Conservation (phyloP, 1,284 basidiomycete species). For the Papiliotrema nemorosa region DNA sequence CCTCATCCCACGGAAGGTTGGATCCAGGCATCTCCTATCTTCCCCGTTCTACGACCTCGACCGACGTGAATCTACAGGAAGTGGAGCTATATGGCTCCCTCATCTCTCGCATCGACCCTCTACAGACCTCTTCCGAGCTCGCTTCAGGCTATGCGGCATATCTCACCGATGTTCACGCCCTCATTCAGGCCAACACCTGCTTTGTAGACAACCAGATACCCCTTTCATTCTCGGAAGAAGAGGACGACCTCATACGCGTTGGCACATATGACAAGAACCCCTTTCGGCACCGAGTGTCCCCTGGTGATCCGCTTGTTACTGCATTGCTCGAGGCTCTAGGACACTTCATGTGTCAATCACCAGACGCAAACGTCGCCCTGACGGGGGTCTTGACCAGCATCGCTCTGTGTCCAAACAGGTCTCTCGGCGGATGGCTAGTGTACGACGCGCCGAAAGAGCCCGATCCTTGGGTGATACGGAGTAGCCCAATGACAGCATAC, state of each 20-base stretch:
- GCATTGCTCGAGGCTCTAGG: conserved; percentile 66
- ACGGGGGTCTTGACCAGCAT: conserved; percentile 76
- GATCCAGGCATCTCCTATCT: conserved; percentile 53
- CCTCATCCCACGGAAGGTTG: conserved; percentile 15
- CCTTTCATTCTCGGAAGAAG: conserved; percentile 18
- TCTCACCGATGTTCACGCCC: conserved; percentile 32
- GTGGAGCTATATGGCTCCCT: conserved; percentile 71
- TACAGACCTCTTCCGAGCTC: conserved; percentile 61
- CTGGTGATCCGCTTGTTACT: conserved; percentile 72
- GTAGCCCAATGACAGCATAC: conserved; percentile 12
- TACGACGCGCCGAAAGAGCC: conserved; percentile 16
- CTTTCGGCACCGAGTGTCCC: conserved; percentile 62
- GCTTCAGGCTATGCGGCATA: conserved; percentile 71
- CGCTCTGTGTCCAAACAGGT: conserved; percentile 76
- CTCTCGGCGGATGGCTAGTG: conserved; percentile 76
- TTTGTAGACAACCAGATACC: conserved; percentile 20
- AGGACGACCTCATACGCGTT: conserved; percentile 16
- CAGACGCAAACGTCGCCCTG: conserved; percentile 82
- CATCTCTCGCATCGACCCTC: conserved; percentile 71
- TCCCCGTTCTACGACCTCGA: conserved; percentile 16
- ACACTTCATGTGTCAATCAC: conserved; percentile 76
- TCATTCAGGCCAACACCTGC: conserved; percentile 30
- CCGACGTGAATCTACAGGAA: conserved; percentile 34
- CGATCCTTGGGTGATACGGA: conserved; percentile 54
- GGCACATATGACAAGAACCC: conserved; percentile 16